These are phyloP conservation scores for Yarrowia sp. DNA, from an alignment of 805 yeast genomes.

Conservation along the genomic window DNA sequence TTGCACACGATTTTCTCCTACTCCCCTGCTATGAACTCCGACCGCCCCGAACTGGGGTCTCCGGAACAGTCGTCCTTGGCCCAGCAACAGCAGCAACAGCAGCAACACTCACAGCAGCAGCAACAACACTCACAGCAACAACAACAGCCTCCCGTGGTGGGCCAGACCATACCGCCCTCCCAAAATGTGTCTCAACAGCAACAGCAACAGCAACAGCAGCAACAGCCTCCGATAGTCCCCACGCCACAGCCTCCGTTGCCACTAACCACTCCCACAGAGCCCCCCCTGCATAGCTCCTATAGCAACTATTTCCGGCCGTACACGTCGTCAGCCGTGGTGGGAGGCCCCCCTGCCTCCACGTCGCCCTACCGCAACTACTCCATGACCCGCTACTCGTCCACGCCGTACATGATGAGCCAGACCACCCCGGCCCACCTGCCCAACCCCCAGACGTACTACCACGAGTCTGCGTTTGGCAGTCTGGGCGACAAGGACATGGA, in stretches of 20 bases:
- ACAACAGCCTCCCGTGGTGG: neutral
- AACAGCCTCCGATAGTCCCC: conserved; percentile 23
- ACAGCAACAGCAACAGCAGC: neutral
- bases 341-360: neutral
- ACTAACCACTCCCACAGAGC: conserved; percentile 25
- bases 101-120: conserved; percentile 5
- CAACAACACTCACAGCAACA: neutral
- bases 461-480: neutral
- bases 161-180: neutral
- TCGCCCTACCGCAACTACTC: conserved; percentile 23
- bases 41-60: conserved; percentile 20
- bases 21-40: conserved; percentile 12
- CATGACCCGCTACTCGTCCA: conserved; percentile 20
- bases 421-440: neutral
- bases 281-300: conserved; percentile 9
- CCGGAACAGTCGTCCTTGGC: conserved; percentile 19
- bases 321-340: neutral
- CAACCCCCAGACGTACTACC: conserved; percentile 18
- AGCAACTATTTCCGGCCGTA: conserved; percentile 14
- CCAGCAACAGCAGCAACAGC: conserved; percentile 26
- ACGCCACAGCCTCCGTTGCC: neutral
- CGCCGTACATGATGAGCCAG: conserved; percentile 18
- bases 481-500: conserved; percentile 14
- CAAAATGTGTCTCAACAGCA: neutral
- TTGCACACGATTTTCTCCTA: neutral